These are phyloP conservation scores for Globisporangium orthogonon DNA, from an alignment of 352 stramenopile species.

Conservation along the genomic window DNA sequence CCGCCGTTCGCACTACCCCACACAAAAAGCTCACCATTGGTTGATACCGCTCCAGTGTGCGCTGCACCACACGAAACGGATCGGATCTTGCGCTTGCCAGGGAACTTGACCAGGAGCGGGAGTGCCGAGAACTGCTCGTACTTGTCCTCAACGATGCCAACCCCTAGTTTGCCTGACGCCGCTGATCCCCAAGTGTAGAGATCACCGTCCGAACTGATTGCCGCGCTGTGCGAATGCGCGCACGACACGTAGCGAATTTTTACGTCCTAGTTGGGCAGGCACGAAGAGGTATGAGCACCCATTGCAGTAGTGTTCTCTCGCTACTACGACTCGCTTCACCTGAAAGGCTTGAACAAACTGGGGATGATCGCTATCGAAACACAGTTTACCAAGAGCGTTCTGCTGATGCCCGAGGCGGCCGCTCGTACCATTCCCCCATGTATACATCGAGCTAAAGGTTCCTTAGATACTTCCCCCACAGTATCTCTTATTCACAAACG, in stretches of 20 bases:
- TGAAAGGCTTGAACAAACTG: slow-evolving; percentile 48
- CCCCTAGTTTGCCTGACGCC: slow-evolving; percentile 79
- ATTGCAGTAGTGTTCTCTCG: slow-evolving; percentile 6
- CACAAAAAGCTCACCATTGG: slow-evolving; percentile 73
- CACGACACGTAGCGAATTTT: slow-evolving; percentile 46
- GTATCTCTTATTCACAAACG: not conserved
- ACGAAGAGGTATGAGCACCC: not conserved
- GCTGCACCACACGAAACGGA: slow-evolving; percentile 86
- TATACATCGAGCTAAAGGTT: slow-evolving; percentile 71
- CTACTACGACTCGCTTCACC: slow-evolving; percentile 22
- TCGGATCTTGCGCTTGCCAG: slow-evolving; percentile 48
- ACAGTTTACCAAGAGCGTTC: slow-evolving; percentile 40
- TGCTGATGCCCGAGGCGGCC: slow-evolving; percentile 77
- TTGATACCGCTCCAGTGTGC: slow-evolving; percentile 72
- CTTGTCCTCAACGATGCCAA: slow-evolving; percentile 75
- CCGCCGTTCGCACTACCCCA: slow-evolving; percentile 91
- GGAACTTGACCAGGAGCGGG: slow-evolving; percentile 66
- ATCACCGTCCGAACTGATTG: slow-evolving; percentile 59
- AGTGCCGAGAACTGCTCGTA: slow-evolving; percentile 76
- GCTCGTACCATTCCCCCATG: slow-evolving; percentile 79
- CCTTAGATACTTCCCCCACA: not conserved
- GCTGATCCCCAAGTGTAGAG: slow-evolving; percentile 89
- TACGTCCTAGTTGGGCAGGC: slow-evolving; percentile 18
- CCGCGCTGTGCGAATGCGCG: slow-evolving; percentile 86
- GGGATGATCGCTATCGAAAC: slow-evolving; percentile 61